Conservation (phyloP, 2,329 filamentous ascomycete genomes). For the Colletotrichum spinosum region DNA sequence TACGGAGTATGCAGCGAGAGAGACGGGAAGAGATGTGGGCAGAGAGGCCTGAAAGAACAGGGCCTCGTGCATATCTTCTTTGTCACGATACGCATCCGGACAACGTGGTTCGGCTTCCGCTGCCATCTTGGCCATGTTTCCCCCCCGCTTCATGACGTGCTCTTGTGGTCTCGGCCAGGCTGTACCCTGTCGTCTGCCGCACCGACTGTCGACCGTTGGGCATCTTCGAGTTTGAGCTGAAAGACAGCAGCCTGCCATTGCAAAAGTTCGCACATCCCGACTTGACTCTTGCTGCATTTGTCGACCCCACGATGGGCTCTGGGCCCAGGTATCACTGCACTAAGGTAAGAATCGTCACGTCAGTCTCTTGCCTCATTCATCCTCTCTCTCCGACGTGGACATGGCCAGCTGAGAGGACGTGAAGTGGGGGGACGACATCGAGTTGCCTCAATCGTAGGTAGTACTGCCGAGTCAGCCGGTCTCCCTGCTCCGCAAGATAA, state of each 20-base stretch:
- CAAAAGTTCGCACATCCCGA: constrained; percentile 27
- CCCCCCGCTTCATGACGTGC: constrained; percentile 25
- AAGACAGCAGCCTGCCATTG: background rate
- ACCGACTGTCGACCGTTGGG: constrained; percentile 2
- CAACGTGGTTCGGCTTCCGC: constrained; percentile 17
- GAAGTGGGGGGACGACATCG: background rate
- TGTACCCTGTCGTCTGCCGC: constrained; percentile 21
- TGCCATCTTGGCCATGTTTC: constrained; percentile 30
- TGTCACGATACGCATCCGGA: constrained; percentile 18
- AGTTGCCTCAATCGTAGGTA: background rate
- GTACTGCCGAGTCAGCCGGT: constrained; percentile 32
- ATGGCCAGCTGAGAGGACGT: background rate
- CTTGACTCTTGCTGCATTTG: background rate
- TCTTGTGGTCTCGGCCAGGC: constrained; percentile 14
- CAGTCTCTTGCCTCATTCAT: constrained; percentile 32
- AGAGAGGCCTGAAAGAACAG: too few species aligned
- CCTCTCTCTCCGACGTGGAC: constrained; percentile 20
- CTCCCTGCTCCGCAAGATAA: constrained; percentile 25
- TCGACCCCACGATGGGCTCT: background rate
- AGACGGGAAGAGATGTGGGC: background rate
- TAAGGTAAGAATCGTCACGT: background rate
- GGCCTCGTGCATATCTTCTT: constrained; percentile 13
- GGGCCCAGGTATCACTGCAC: background rate
- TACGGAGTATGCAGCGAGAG: background rate
- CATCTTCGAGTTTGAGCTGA: background rate